phyloP scores from a whole-genome alignment of 1,139 yeast genomes.

The Insectozyma bohioensis region DNA sequence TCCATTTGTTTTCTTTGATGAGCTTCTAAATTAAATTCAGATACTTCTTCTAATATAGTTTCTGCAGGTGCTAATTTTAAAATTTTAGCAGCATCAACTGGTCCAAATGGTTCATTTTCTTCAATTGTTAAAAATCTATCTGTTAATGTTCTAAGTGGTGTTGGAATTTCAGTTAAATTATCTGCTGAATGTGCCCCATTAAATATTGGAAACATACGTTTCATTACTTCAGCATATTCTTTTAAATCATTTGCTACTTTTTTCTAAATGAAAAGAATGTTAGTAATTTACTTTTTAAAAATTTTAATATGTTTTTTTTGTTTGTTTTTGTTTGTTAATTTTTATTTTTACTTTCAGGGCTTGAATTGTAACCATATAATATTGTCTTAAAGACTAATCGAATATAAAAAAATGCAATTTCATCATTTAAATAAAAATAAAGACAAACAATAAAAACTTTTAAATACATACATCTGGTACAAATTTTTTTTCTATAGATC shows the following conservation, averaged over 20 bases:
- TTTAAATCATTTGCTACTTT: slow-evolving; percentile 50
- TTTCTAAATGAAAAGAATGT: slow-evolving; percentile 26
- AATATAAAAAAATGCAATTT: slow-evolving; percentile 23
- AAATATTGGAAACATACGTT: slow-evolving; percentile 80
- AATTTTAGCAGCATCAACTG: slow-evolving; percentile 90
- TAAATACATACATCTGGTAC: slow-evolving; percentile 57
- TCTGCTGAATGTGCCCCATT: slow-evolving; percentile 50
- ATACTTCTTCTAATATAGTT: slow-evolving; percentile 64
- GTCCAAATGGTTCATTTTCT: slow-evolving; percentile 96
- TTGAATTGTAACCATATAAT: slow-evolving; percentile 51
- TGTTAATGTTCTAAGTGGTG: slow-evolving; percentile 78
- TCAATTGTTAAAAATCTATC: slow-evolving; percentile 88
- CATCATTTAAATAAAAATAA: slow-evolving; percentile 19
- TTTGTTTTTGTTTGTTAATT: not conserved
- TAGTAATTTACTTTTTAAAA: slow-evolving; percentile 9
- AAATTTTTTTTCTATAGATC: slow-evolving; percentile 63
- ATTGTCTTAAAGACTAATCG: slow-evolving; percentile 85
- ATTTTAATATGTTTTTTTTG: not conserved
- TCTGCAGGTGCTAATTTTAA: slow-evolving; percentile 85
- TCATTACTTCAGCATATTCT: slow-evolving; percentile 60
- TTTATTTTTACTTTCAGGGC: slow-evolving; percentile 9
- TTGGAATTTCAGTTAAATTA: slow-evolving; percentile 90
- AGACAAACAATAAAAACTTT: slow-evolving; percentile 1
- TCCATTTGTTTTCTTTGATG: slow-evolving; percentile 20
- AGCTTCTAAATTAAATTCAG: slow-evolving; percentile 51